Evolutionary conservation across 2,329 filamentous ascomycete genomes (phyloP), one percentile per base, ranked within the genome.

Genomic region (Apiospora saccharicola): DNA sequence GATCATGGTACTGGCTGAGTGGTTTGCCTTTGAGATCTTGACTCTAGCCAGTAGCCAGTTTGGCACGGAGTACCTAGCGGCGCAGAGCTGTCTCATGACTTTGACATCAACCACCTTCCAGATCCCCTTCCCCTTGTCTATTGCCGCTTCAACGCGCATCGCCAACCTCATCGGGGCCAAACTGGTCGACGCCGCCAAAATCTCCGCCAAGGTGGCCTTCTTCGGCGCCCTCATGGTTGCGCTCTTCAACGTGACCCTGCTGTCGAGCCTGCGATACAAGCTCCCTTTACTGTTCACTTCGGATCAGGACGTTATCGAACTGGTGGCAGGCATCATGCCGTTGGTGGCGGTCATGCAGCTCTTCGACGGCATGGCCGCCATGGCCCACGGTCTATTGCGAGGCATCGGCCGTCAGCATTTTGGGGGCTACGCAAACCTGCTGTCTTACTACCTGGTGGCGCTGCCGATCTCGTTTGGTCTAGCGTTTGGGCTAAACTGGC

Each of bases 1-100:
- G 80, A 85, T 98, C 75, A 98, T 98, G 95, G 93, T 98, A 1
- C 91, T 97, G 81, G 95, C 96, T 6, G 96, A 98, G 81, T 97
- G 94, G 84, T 88, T 98, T 14, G 95, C 95, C 8, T 98, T 98
- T 81, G 96, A 98, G 81, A 90, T 98, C 68, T 86, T 98, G 74
- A 98, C 95, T 0, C 86, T 98, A n/a, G 90, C 91, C 12, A 90
- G 94, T 0, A 94, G 92, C 70, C 94, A 93, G 77, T 91, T 98
- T 72, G 93, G 93, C 22, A 90, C 93, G 1, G 91, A 91, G 24
- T 90, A 92, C 74, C 89, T 98, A 0, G 96, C 96, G 0, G 95
- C 96, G 0, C 95, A 99, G 82, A 95, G 93, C 46, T 91, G 98
- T 19, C 85, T 98, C 2, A 89, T 92, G 30, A 96, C 93, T 0